phyloP scores from a whole-genome alignment of 768 basidiomycete genomes.

The Tubosaeta sp. region DNA sequence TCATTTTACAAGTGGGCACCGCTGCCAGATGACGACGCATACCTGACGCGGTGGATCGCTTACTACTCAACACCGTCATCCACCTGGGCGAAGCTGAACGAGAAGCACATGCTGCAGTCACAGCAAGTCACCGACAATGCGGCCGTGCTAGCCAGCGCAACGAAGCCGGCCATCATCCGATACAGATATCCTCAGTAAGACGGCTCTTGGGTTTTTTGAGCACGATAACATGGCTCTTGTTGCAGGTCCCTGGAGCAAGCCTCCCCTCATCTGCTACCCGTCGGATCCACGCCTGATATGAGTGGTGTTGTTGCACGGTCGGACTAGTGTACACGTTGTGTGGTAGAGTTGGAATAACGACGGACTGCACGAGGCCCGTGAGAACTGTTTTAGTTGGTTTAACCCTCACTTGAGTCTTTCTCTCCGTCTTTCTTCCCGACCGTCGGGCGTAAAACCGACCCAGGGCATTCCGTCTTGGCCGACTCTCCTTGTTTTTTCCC shows the following conservation, averaged over 20 bases:
- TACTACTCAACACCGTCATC: constrained; percentile 51
- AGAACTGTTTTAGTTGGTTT: constrained; percentile 22
- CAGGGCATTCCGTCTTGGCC: constrained; percentile 5
- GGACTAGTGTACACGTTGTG: constrained; percentile 11
- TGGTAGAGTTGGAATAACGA: constrained; percentile 4
- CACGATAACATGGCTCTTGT: constrained; percentile 2
- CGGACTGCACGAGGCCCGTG: constrained; percentile 6
- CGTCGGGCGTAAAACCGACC: not conserved
- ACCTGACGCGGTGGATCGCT: constrained; percentile 63
- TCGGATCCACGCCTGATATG: constrained; percentile 44
- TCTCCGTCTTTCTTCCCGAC: not conserved
- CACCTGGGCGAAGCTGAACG: constrained; percentile 53
- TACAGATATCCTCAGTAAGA: constrained; percentile 75
- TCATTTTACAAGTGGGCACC: constrained; percentile 70
- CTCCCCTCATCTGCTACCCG: constrained; percentile 57
- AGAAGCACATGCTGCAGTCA: constrained; percentile 48
- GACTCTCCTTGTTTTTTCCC: not conserved
- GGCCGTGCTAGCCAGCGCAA: constrained; percentile 40
- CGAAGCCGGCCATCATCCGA: constrained; percentile 49
- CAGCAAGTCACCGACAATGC: constrained; percentile 38
- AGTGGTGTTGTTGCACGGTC: constrained; percentile 33
- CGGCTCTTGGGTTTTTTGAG: not conserved
- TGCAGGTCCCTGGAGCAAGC: constrained; percentile 52
- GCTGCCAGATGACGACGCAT: constrained; percentile 52
- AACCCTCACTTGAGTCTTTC: not conserved